Percentiles rank a stretch among this genome's conserved stretches.
These are phyloP conservation scores for Usnea hakonensis DNA, from an alignment of 495 filamentous ascomycete species.

Conservation along the genomic window DNA sequence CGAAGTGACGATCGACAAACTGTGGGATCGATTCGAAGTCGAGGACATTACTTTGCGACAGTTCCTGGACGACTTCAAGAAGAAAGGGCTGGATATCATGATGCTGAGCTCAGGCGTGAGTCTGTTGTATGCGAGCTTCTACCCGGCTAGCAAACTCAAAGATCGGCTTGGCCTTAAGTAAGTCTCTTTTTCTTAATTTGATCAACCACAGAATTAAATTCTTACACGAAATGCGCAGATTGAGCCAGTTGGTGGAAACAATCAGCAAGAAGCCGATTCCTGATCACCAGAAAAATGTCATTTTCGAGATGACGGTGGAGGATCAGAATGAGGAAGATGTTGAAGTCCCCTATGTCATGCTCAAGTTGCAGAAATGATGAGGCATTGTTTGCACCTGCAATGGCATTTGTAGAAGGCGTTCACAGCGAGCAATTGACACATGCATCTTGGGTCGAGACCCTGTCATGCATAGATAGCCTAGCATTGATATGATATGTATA, in stretches of 20 bases:
- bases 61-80: conserved; percentile 72
- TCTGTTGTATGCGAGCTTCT: conserved; percentile 93
- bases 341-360: conserved; percentile 95
- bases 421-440: neutral
- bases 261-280: conserved; percentile 91
- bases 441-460: neutral
- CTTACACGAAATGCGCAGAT: conserved; percentile 33
- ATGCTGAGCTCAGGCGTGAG: conserved; percentile 97
- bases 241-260: conserved; percentile 81
- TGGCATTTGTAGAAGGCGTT: neutral
- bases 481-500: neutral
- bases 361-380: conserved; percentile 50
- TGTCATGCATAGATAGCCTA: neutral
- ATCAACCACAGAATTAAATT: conserved; percentile 8
- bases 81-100: conserved; percentile 70
- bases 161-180: conserved; percentile 65
- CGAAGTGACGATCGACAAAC: conserved; percentile 82
- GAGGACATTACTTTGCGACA: conserved; percentile 76
- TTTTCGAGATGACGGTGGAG: conserved; percentile 93
- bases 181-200: conserved; percentile 28
- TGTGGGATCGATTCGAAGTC: conserved; percentile 97
- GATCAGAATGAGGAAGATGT: conserved; percentile 89
- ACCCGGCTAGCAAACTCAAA: conserved; percentile 78
- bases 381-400: neutral
- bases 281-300: conserved; percentile 84